Conservation (phyloP, 2,329 filamentous ascomycete species). For the Paecilomyces variotii region DNA sequence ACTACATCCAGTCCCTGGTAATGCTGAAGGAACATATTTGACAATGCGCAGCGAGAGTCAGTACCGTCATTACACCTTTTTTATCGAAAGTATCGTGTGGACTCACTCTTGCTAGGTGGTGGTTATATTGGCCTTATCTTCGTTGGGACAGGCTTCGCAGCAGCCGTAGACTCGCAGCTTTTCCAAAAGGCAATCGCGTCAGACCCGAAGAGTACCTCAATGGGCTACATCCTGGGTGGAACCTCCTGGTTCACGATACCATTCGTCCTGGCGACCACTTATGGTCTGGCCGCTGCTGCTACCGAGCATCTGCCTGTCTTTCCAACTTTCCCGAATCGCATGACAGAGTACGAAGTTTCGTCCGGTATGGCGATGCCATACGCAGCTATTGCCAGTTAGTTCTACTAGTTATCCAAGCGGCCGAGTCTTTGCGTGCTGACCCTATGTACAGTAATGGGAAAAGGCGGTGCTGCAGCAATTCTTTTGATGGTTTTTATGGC, state of each 20-base stretch:
- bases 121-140: constrained; percentile 9
- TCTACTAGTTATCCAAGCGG: neutral
- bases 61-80: neutral
- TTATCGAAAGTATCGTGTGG: neutral
- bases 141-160: constrained; percentile 12
- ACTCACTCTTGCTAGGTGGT: neutral
- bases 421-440: neutral
- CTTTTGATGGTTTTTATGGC: constrained; percentile 36
- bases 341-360: constrained; percentile 12
- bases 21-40: constrained; percentile 12
- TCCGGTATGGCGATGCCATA: constrained; percentile 19
- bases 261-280: constrained; percentile 16
- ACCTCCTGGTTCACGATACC: constrained; percentile 18
- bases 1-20: constrained; percentile 13
- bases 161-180: constrained; percentile 10
- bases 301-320: constrained; percentile 9
- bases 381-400: constrained; percentile 13
- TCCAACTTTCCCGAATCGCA: constrained; percentile 7
- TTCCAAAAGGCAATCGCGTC: constrained; percentile 21
- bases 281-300: constrained; percentile 17
- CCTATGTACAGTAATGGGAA: constrained; percentile 12
- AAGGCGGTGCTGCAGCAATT: constrained; percentile 15
- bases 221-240: constrained; percentile 15
- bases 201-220: constrained; percentile 11
- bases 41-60: neutral